A percentile compares a stretch with the other conserved stretches of the same genome.
These are phyloP conservation scores for Carex sylvatica DNA, from an alignment of 202 grass and related monocot species.

Conservation along the genomic window DNA sequence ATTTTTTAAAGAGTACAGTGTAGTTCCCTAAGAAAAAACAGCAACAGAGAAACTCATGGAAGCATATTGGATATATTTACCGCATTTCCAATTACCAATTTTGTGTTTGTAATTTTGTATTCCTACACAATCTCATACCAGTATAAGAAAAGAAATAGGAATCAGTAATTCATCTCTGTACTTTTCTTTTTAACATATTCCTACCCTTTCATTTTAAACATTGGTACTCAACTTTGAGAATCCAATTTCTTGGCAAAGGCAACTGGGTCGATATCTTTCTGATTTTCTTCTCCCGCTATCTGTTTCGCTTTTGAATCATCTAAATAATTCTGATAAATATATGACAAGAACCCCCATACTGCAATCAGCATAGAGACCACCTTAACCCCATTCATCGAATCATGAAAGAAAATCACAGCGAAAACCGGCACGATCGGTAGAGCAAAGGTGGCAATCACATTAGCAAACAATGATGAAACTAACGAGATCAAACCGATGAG, in stretches of 20 bases:
- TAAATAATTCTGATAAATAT: constrained; percentile 48
- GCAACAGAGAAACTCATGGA: too few relatives aligned
- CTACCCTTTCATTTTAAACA: neutral
- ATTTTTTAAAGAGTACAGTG: neutral
- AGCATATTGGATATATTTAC: neutral
- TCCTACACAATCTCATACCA: neutral
- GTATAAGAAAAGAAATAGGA: neutral
- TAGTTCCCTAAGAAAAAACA: neutral
- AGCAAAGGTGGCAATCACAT: constrained; percentile 35
- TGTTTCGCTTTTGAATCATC: constrained; percentile 6
- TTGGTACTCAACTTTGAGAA: neutral
- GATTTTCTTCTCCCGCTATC: neutral
- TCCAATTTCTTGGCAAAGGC: neutral
- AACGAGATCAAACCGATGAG: constrained; percentile 21
- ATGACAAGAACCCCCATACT: constrained; percentile 48
- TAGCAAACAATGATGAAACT: constrained; percentile 59
- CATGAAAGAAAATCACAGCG: constrained; percentile 45
- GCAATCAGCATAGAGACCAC: constrained; percentile 41
- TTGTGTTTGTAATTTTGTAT: neutral
- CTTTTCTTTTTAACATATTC: neutral
- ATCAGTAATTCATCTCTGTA: neutral
- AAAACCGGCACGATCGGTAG: constrained; percentile 36
- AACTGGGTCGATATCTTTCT: neutral
- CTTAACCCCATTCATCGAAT: constrained; percentile 41
- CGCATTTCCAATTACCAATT: neutral